phyloP scores from a whole-genome alignment of 140 eudicot genomes.

The Oenanthe javanica region DNA sequence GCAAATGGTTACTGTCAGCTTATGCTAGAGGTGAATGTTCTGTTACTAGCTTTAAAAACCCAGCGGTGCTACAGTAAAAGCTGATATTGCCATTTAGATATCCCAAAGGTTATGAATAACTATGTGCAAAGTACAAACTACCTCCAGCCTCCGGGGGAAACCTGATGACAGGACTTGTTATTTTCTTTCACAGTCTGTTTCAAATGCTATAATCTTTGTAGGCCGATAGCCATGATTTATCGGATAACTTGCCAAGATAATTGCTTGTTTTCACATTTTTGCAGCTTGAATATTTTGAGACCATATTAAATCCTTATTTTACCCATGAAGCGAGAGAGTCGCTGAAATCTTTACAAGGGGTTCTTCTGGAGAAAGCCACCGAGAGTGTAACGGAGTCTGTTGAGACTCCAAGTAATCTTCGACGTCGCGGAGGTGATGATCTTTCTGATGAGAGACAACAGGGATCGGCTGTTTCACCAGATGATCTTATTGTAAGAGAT shows the following conservation, averaged over 20 bases:
- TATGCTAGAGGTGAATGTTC: conserved; percentile 81
- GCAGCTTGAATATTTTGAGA: conserved; percentile 98
- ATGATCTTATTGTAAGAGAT: conserved; percentile 82
- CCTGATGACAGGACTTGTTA: background rate
- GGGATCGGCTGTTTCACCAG: conserved; percentile 72
- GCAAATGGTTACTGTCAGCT: conserved; percentile 95
- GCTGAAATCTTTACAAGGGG: conserved; percentile 83
- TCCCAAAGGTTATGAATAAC: background rate
- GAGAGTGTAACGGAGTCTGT: conserved; percentile 70
- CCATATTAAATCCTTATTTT: conserved; percentile 69
- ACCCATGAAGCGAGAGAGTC: conserved; percentile 83
- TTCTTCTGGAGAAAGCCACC: conserved; percentile 72
- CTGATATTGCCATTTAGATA: background rate
- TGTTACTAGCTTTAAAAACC: background rate
- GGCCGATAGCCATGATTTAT: background rate
- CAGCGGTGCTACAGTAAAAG: background rate
- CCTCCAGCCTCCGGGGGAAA: background rate
- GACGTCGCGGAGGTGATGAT: conserved; percentile 90
- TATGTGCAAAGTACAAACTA: background rate
- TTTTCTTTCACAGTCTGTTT: background rate
- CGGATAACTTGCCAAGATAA: conserved; percentile 3
- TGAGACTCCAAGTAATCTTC: conserved; percentile 83
- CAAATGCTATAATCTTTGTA: background rate
- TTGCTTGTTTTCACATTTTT: background rate
- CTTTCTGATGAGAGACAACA: conserved; percentile 73